Base-by-base conservation (phyloP, 1,139 yeast species). In the Magnusiomyces paraingens region DNA sequence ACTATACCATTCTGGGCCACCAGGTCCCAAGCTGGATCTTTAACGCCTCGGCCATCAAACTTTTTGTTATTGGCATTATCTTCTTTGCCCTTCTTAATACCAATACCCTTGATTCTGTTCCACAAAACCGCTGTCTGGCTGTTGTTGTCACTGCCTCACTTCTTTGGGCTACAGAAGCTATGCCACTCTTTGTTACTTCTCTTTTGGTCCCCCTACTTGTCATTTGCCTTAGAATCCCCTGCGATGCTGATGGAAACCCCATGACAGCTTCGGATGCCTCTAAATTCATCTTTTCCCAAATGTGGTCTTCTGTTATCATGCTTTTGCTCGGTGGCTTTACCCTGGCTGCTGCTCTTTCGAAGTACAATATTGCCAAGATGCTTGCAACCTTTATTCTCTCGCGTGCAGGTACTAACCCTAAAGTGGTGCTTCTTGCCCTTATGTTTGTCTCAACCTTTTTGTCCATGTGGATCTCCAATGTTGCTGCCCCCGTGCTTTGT, bases 231-330 rank as follows among this genome's bases (percentile, higher is more conserved):
- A 80, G 83, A 35, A 89, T 89, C 3, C 78, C 89, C 61, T 81
- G 85, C 58, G 75, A 75, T 44, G 81, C 74, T 2, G 74, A 76
- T n/a, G 68, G 66, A 15, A 47, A 57, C 6, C 73, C 79, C 1
- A 75, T 89, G 79, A 64, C 71, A 1, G 86, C 95, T 0, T 73
- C 79, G 0, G 83, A 77, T 1, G 86, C 97, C 0, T 83, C 96
- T 1, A 79, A 81, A 61, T 87, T 78, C 65, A 88, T 91, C 55
- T 79, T 93, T 61, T 74, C 88, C 1, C 76, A 89, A 26, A 91
- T 91, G 98, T 91, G 97, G 97, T 84, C 94, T 4, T 88, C 96
- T 1, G 95, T 90, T 17, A 87, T 91, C 60, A 82, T 90, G 86
- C 74, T 91, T 50, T 74, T 91, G 55, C 73, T 91, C 26, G 98